Evolutionary conservation across 345 rosid genomes (phyloP).

Genomic region (Gossypium herbaceum): DNA sequence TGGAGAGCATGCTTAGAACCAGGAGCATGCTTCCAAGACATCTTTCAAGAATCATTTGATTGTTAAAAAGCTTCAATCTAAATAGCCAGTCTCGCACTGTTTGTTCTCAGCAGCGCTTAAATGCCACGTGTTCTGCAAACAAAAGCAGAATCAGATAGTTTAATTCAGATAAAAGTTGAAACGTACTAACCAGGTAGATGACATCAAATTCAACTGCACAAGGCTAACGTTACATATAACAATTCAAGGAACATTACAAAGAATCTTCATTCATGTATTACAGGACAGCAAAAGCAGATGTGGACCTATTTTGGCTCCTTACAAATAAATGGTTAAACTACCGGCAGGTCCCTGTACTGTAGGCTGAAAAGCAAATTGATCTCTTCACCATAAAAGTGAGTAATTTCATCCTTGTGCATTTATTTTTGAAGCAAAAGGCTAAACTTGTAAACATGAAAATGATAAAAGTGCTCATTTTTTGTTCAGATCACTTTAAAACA

Average conservation of each 20-base stretch:
- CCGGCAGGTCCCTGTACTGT: background rate
- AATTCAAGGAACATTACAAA: background rate
- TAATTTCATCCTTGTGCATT: background rate
- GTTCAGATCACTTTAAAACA: background rate
- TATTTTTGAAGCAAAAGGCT: background rate
- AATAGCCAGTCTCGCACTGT: background rate
- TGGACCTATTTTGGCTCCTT: background rate
- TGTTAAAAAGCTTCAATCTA: conserved; percentile 16
- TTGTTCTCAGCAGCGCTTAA: conserved; percentile 19
- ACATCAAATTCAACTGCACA: background rate
- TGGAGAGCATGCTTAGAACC: conserved; percentile 39
- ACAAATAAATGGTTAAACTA: background rate
- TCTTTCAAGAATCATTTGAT: conserved; percentile 49
- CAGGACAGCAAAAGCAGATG: background rate
- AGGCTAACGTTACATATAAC: background rate
- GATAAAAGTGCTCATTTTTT: background rate
- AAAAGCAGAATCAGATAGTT: background rate
- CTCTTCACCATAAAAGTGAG: background rate
- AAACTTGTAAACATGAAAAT: background rate
- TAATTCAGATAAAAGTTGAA: background rate
- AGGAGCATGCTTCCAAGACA: conserved; percentile 39
- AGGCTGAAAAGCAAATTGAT: background rate
- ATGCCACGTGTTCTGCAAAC: conserved; percentile 22
- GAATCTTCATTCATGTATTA: conserved; percentile 3
- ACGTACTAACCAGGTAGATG: background rate